A percentile compares a stretch with the other conserved stretches of the same genome.
phyloP scores from a whole-genome alignment of 306 rosid genomes.

The Vigna unguiculata region DNA sequence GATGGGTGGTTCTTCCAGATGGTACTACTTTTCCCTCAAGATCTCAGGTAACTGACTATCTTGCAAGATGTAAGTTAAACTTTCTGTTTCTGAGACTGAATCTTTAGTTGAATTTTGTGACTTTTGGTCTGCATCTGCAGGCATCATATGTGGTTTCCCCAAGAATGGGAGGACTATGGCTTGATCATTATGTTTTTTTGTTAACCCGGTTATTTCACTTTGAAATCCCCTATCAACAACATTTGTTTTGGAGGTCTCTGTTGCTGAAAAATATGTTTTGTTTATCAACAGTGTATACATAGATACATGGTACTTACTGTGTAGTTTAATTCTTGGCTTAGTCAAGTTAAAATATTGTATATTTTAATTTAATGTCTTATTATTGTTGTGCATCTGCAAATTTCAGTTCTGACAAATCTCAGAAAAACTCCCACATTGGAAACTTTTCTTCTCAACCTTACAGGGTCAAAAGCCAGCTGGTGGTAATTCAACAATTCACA shows the following conservation, averaged over 20 bases:
- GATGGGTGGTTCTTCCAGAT: slow-evolving; percentile 99
- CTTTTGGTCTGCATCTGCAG: slow-evolving; percentile 16
- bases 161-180: not conserved
- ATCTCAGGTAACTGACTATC: slow-evolving; percentile 71
- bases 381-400: slow-evolving; percentile 39
- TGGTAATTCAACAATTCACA: slow-evolving; percentile 61
- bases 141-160: slow-evolving; percentile 21
- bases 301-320: slow-evolving; percentile 12
- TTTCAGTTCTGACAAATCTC: slow-evolving; percentile 54
- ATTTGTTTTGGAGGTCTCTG: slow-evolving; percentile 33
- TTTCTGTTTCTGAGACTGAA: slow-evolving; percentile 21
- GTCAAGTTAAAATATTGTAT: slow-evolving; percentile 33
- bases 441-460: slow-evolving; percentile 60
- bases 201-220: not conserved
- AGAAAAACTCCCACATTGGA: slow-evolving; percentile 55
- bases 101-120: slow-evolving; percentile 23
- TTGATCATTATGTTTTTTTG: slow-evolving; percentile 24
- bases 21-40: slow-evolving; percentile 93
- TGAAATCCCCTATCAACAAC: slow-evolving; percentile 6
- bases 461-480: slow-evolving; percentile 76
- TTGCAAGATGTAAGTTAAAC: slow-evolving; percentile 26
- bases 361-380: slow-evolving; percentile 40
- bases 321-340: slow-evolving; percentile 22
- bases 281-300: slow-evolving; percentile 9
- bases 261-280: slow-evolving; percentile 22